phyloP scores from a whole-genome alignment of 169 alveolate species.

The Condylostoma magnum region DNA sequence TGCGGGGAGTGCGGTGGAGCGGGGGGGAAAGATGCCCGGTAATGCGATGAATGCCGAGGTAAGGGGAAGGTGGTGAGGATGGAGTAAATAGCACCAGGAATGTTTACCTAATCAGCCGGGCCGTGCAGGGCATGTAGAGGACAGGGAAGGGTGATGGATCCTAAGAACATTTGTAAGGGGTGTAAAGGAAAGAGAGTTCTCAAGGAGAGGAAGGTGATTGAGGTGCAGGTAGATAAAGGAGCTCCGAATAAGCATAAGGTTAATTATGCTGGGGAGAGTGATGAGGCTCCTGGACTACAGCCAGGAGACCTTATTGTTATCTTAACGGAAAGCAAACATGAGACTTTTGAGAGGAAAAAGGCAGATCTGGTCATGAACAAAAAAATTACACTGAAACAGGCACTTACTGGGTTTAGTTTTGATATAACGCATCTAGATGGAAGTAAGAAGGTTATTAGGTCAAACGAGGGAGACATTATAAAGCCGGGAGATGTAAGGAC shows the following conservation, averaged over 20 bases:
- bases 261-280: conserved; percentile 44
- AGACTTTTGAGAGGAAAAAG: conserved; percentile 69
- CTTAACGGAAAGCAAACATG: conserved; percentile 49
- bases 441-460: conserved; percentile 45
- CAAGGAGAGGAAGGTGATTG: conserved; percentile 56
- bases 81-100: conserved; percentile 59
- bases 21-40: conserved; percentile 47
- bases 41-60: conserved; percentile 73
- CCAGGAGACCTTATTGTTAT: conserved; percentile 78
- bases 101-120: conserved; percentile 55
- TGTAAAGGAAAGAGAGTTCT: conserved; percentile 64
- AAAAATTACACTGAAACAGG: conserved; percentile 69
- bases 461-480: conserved; percentile 76
- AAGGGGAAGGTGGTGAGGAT: conserved; percentile 55
- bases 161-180: conserved; percentile 51
- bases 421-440: conserved; percentile 75
- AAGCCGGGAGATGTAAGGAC: conserved; percentile 65
- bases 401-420: conserved; percentile 80
- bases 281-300: conserved; percentile 65
- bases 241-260: conserved; percentile 55
- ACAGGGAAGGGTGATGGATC: conserved; percentile 50
- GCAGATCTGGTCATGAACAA: conserved; percentile 72
- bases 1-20: conserved; percentile 61
- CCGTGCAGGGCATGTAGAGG: conserved; percentile 73
- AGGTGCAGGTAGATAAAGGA: conserved; percentile 74